phyloP scores from a whole-genome alignment of 2,329 filamentous ascomycete species.

The Microdochium paspali region DNA sequence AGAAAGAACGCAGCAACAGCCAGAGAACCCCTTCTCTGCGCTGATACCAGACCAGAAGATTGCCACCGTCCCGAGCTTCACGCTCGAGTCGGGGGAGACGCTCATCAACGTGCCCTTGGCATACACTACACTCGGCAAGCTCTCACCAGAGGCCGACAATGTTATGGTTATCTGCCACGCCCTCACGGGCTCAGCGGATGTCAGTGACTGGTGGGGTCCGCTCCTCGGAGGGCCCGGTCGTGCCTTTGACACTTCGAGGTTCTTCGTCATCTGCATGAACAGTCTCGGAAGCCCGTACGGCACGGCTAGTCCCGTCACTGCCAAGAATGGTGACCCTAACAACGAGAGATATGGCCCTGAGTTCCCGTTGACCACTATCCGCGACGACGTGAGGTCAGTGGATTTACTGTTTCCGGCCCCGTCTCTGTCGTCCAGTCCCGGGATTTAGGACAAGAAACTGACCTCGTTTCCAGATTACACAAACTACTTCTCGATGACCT shows the following conservation, averaged over 20 bases:
- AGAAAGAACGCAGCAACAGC: constrained; percentile 60
- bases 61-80: constrained; percentile 79
- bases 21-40: constrained; percentile 82
- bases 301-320: constrained; percentile 80
- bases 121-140: constrained; percentile 55
- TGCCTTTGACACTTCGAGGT: constrained; percentile 72
- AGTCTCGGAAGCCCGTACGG: constrained; percentile 79
- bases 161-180: constrained; percentile 75
- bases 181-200: constrained; percentile 76
- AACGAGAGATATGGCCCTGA: constrained; percentile 85
- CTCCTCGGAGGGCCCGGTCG: constrained; percentile 68
- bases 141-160: constrained; percentile 52
- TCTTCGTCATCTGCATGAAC: constrained; percentile 83
- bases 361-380: constrained; percentile 88
- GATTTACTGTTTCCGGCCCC: neutral
- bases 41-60: constrained; percentile 86
- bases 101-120: constrained; percentile 67
- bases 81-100: constrained; percentile 82
- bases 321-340: constrained; percentile 67
- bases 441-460: too few relatives aligned
- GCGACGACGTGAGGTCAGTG: constrained; percentile 89
- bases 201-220: constrained; percentile 83
- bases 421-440: constrained; percentile 11
- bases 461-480: constrained; percentile 48
- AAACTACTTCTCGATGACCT: constrained; percentile 72